A percentile compares a stretch with the other conserved stretches of the same genome.
phyloP scores from a whole-genome alignment of 805 yeast genomes.

The Cyberlindnera sargentensis region DNA sequence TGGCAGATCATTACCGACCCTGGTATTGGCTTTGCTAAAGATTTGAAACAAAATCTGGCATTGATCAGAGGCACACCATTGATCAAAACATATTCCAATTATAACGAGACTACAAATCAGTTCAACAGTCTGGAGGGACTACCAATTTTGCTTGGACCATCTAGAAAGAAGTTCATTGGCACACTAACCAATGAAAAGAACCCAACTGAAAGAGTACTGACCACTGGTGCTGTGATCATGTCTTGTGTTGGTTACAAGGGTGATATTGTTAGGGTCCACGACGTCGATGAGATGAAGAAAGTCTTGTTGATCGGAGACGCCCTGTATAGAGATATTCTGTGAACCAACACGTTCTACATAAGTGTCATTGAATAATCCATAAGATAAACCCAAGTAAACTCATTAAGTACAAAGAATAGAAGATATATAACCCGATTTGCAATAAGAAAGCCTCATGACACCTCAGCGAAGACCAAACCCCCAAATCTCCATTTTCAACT shows the following conservation, averaged over 20 bases:
- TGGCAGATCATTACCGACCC: constrained; percentile 96
- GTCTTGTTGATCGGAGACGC: constrained; percentile 66
- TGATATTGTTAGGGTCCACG: constrained; percentile 86
- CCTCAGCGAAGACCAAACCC: background rate
- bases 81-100: constrained; percentile 42
- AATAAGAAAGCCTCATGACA: background rate
- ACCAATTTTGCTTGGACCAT: constrained; percentile 78
- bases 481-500: background rate
- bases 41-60: constrained; percentile 57
- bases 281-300: constrained; percentile 53
- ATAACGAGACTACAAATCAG: constrained; percentile 18
- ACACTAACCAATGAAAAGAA: constrained; percentile 49
- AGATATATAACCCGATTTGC: background rate
- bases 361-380: background rate
- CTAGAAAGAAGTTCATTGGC: constrained; percentile 85
- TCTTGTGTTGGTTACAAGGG: constrained; percentile 68
- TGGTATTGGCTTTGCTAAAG: constrained; percentile 95
- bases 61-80: constrained; percentile 45
- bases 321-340: constrained; percentile 37
- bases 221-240: constrained; percentile 70
- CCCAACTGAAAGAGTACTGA: constrained; percentile 59
- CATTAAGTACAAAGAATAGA: constrained; percentile 3
- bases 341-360: background rate
- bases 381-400: constrained; percentile 4
- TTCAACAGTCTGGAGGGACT: constrained; percentile 27